Base-by-base conservation (phyloP, 139 green algal genomes). In the Axilococcus clingmanii region DNA sequence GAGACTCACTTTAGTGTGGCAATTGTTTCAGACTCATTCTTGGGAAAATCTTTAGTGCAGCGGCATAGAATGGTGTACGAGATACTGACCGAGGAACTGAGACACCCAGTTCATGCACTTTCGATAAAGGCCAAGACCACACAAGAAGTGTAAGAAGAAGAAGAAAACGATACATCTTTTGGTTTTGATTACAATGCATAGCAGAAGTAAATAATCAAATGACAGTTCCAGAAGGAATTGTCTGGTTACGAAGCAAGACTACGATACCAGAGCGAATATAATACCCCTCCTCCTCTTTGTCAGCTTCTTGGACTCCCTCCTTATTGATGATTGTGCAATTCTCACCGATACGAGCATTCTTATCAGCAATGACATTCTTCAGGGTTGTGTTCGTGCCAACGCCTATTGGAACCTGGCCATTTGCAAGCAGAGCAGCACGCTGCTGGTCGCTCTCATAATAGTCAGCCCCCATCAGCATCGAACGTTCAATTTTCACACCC, bases 301-400 rank as follows among this genome's bases (percentile, higher is more conserved):
- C 78, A n/a, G 67, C 68, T 77, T 98, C 91, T 35, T 86, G 58
- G n/a, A 97, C 57, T 36, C 80, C 75, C 40, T 90, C 72, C 43
- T 40, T 65, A 49, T 99, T 99, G 46, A 87, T 64, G 68, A 99
- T 92, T 47, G 62, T 53, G 33, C 72, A 80, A 58, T 88, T 84
- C 19, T 79, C 69, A 28, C 93, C 93, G 40, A 99, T 92, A 59
- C 92, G 84, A 19, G 86, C 92, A 67, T 99, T 99, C 81, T 99
- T 99, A 79, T 99, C 93, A 4, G 97, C 72, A 68, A 99, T 98
- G 57, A 78, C 77, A 71, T 98, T 97, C 37, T 63, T 70, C 73
- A 96, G 84, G 23, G 66, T 33, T 34, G 38, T 70, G 58, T 64
- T 60, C 17, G 77, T 74, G 31, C 93, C 93, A 32, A 99, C 84